Percentiles rank a stretch among this genome's conserved stretches.
Evolutionary conservation across 2,329 filamentous ascomycete genomes (phyloP).

Genomic region (Exophiala xenobiotica): DNA sequence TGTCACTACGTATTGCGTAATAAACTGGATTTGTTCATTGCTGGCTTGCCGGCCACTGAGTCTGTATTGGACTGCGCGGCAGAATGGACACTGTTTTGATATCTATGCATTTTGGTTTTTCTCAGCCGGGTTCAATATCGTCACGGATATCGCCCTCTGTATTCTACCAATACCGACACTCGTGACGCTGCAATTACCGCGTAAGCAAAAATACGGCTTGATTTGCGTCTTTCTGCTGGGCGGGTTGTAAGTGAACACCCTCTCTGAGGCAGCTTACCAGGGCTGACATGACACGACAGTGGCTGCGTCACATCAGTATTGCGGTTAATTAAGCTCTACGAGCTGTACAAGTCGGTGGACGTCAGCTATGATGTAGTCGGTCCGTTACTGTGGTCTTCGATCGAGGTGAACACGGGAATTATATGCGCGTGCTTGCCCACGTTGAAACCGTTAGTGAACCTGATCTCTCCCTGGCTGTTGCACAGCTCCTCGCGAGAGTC

Average conservation of each 20-base stretch:
- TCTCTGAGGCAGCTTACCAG: not conserved
- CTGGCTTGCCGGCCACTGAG: not conserved
- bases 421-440: slow-evolving; percentile 33
- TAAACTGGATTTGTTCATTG: not conserved
- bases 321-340: not conserved
- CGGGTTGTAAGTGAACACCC: slow-evolving; percentile 35
- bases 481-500: too few relatives aligned
- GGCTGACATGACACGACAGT: not conserved
- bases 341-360: not conserved
- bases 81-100: not conserved
- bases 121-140: slow-evolving; percentile 46
- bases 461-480: too few relatives aligned
- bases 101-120: slow-evolving; percentile 39
- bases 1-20: slow-evolving; percentile 15
- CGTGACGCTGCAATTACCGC: slow-evolving; percentile 41
- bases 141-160: slow-evolving; percentile 45
- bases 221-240: slow-evolving; percentile 44
- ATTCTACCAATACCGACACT: slow-evolving; percentile 48
- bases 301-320: slow-evolving; percentile 1
- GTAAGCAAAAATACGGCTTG: slow-evolving; percentile 43
- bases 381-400: slow-evolving; percentile 37
- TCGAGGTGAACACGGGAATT: slow-evolving; percentile 41
- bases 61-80: not conserved
- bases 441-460: slow-evolving; percentile 38
- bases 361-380: slow-evolving; percentile 37